phyloP scores from a whole-genome alignment of 345 rosid genomes.

The Hirschfeldia incana region DNA sequence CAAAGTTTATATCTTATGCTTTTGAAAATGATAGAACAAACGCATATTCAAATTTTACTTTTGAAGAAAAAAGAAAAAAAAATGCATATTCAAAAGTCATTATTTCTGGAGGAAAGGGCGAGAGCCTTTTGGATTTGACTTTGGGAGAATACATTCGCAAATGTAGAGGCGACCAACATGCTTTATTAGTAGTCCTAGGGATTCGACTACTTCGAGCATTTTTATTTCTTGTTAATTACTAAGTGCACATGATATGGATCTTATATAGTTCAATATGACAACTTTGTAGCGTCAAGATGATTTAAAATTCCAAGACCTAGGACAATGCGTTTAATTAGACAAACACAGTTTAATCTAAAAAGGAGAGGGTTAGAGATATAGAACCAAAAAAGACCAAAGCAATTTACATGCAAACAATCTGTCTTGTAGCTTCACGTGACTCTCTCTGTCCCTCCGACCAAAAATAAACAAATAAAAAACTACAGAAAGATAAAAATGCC shows the following conservation, averaged over 20 bases:
- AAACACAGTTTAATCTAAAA: constrained; percentile 14
- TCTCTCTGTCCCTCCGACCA: constrained; percentile 25
- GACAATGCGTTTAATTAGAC: constrained; percentile 25
- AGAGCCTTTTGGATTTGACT: constrained; percentile 36
- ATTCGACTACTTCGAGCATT: constrained; percentile 9
- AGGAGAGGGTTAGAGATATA: constrained; percentile 17
- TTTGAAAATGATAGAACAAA: constrained; percentile 9
- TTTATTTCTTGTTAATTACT: not conserved
- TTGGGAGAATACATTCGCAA: constrained; percentile 27
- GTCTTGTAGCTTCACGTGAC: constrained; percentile 46
- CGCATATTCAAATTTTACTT: not conserved
- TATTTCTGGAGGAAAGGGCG: not conserved
- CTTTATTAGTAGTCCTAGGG: constrained; percentile 36
- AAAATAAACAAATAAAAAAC: not conserved
- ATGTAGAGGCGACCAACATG: constrained; percentile 42
- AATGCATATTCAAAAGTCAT: not conserved
- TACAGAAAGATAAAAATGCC: constrained; percentile 20
- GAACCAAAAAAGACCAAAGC: constrained; percentile 21
- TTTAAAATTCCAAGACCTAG: constrained; percentile 33
- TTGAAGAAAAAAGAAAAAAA: not conserved
- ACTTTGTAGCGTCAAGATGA: constrained; percentile 20
- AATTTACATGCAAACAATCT: constrained; percentile 36
- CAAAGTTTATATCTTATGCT: not conserved
- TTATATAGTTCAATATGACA: constrained; percentile 25
- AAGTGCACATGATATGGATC: constrained; percentile 19